A percentile compares a stretch with the other conserved stretches of the same genome.
These are phyloP conservation scores for Pseudogymnoascus sp. DNA, from an alignment of 2,329 filamentous ascomycete species.

Conservation along the genomic window DNA sequence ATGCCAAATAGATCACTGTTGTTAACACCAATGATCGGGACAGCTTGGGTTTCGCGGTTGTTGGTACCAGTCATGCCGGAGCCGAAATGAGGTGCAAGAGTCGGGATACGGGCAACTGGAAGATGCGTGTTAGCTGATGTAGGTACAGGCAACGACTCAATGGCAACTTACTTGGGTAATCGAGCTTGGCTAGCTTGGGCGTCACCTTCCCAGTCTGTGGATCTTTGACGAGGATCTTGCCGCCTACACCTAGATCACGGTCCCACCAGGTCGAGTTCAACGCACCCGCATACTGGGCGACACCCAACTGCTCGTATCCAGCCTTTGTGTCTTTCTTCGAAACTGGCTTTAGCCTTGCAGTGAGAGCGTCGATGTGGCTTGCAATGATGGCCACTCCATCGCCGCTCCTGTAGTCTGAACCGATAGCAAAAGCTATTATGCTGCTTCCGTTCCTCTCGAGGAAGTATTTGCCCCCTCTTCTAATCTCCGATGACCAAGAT, in stretches of 20 bases:
- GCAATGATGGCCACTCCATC: conserved; percentile 84
- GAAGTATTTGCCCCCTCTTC: conserved; percentile 82
- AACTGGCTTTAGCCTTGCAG: conserved; percentile 83
- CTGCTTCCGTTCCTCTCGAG: conserved; percentile 77
- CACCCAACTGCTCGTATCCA: conserved; percentile 80
- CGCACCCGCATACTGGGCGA: conserved; percentile 85
- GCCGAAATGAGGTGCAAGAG: conserved; percentile 89
- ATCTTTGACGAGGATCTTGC: conserved; percentile 77
- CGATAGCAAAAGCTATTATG: conserved; percentile 77
- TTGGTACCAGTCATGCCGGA: conserved; percentile 56
- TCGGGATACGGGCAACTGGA: conserved; percentile 73
- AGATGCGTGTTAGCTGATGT: conserved; percentile 14
- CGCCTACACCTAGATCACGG: conserved; percentile 82
- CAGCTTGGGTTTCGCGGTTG: conserved; percentile 88
- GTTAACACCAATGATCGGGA: conserved; percentile 87
- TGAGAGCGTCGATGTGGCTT: conserved; percentile 87
- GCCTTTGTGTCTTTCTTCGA: conserved; percentile 75
- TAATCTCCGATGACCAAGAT: conserved; percentile 63
- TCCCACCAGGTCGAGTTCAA: conserved; percentile 96
- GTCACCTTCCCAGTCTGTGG: conserved; percentile 63
- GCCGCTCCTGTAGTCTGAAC: conserved; percentile 69
- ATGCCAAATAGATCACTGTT: conserved; percentile 46
- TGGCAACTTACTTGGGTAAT: conserved; percentile 61
- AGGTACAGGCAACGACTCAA: background rate
- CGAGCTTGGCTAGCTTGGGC: conserved; percentile 77